phyloP scores from a whole-genome alignment of 257 asterid species.

The Cynanchum wilfordii region DNA sequence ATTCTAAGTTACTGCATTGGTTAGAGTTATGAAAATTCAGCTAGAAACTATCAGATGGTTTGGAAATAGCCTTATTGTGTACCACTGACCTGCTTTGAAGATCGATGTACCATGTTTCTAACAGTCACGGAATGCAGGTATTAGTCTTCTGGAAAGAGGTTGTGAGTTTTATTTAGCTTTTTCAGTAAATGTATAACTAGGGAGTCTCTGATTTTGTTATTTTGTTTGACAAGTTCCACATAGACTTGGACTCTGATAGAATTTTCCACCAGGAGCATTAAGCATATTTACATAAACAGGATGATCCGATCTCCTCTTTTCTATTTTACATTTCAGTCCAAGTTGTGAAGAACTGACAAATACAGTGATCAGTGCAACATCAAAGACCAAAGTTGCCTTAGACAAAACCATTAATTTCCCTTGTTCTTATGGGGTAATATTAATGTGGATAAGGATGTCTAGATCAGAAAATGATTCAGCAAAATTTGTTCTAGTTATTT shows the following conservation, averaged over 20 bases:
- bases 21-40: neutral
- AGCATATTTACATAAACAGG: neutral
- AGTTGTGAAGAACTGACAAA: neutral
- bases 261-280: neutral
- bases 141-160: neutral
- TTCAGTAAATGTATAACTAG: neutral
- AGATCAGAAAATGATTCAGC: neutral
- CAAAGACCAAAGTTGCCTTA: neutral
- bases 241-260: too few relatives aligned
- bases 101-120: neutral
- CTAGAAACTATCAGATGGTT: neutral
- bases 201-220: neutral
- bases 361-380: neutral
- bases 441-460: neutral
- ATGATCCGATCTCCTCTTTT: neutral
- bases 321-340: neutral
- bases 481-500: neutral
- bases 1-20: neutral
- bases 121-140: neutral
- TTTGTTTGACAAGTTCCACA: neutral
- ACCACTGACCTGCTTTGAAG: neutral
- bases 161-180: neutral
- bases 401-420: neutral
- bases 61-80: neutral
- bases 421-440: neutral